phyloP scores from a whole-genome alignment of 2,329 filamentous ascomycete genomes.

The Ilyonectria robusta region DNA sequence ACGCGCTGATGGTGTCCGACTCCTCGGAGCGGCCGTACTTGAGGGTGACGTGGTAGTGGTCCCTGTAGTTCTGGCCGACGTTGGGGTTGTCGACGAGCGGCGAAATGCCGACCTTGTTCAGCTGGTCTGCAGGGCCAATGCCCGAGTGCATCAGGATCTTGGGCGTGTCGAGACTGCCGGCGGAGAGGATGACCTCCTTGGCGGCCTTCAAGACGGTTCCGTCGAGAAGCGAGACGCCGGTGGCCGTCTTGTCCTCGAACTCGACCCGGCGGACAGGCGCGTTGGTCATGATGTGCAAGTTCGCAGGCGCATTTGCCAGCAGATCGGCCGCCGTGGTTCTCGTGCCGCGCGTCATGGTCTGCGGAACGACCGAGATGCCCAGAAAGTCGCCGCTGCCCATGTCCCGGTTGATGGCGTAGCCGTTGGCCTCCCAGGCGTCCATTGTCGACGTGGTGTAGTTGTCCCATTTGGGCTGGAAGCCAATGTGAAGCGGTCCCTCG shows the following conservation, averaged over 20 bases:
- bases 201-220: slow-evolving; percentile 21
- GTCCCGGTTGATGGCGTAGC: slow-evolving; percentile 32
- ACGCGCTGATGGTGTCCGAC: slow-evolving; percentile 18
- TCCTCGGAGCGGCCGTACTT: slow-evolving; percentile 35
- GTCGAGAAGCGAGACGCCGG: slow-evolving; percentile 29
- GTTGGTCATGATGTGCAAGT: slow-evolving; percentile 30
- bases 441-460: slow-evolving; percentile 28
- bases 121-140: slow-evolving; percentile 26
- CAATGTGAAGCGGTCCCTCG: slow-evolving; percentile 31
- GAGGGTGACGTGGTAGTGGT: slow-evolving; percentile 36
- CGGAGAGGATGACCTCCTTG: slow-evolving; percentile 35
- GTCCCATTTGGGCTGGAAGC: slow-evolving; percentile 35
- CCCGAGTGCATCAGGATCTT: slow-evolving; percentile 38
- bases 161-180: slow-evolving; percentile 36
- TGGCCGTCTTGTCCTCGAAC: slow-evolving; percentile 21
- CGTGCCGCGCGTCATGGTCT: slow-evolving; percentile 32
- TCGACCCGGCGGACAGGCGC: slow-evolving; percentile 27
- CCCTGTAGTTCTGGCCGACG: slow-evolving; percentile 32
- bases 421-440: slow-evolving; percentile 32
- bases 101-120: slow-evolving; percentile 14
- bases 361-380: slow-evolving; percentile 29
- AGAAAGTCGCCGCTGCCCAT: slow-evolving; percentile 32
- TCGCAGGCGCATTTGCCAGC: slow-evolving; percentile 17
- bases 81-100: slow-evolving; percentile 21
- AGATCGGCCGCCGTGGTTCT: slow-evolving; percentile 31